These are phyloP conservation scores for Bryoerythrophyllum caledonicum DNA, from an alignment of 225 moss, liverwort and hornwort species.

Conservation along the genomic window DNA sequence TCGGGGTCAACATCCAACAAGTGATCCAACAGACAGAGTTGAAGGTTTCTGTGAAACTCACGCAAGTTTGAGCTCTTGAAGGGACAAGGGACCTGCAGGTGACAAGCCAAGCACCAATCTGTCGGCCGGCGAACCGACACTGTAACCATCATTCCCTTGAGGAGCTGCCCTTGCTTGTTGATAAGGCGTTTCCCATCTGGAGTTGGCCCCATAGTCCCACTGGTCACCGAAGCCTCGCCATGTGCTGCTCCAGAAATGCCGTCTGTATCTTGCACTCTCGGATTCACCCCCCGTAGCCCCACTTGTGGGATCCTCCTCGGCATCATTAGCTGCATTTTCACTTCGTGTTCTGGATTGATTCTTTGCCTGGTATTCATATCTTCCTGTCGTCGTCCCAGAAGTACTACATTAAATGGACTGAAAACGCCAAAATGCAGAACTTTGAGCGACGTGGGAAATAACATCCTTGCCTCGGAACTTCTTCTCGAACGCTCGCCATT, in stretches of 20 bases:
- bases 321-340: constrained; percentile 25
- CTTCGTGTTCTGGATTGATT: constrained; percentile 21
- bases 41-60: constrained; percentile 29
- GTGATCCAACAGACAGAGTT: constrained; percentile 1
- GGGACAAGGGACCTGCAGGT: constrained; percentile 50
- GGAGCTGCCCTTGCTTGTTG: constrained; percentile 23
- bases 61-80: constrained; percentile 56
- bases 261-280: constrained; percentile 48
- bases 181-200: constrained; percentile 36
- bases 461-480: constrained; percentile 37
- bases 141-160: background rate
- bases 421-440: constrained; percentile 1
- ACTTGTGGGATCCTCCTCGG: constrained; percentile 43
- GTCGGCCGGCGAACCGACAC: constrained; percentile 42
- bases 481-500: constrained; percentile 52
- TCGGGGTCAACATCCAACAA: background rate
- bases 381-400: constrained; percentile 34
- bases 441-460: background rate
- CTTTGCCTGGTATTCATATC: constrained; percentile 41
- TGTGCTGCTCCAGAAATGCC: constrained; percentile 43
- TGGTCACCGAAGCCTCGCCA: constrained; percentile 42
- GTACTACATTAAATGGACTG: background rate
- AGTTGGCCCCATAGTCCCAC: constrained; percentile 31
- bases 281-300: constrained; percentile 36
- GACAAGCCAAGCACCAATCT: constrained; percentile 55